Base-by-base conservation (phyloP, 2,329 filamentous ascomycete genomes). In the Rutstroemia sp. region DNA sequence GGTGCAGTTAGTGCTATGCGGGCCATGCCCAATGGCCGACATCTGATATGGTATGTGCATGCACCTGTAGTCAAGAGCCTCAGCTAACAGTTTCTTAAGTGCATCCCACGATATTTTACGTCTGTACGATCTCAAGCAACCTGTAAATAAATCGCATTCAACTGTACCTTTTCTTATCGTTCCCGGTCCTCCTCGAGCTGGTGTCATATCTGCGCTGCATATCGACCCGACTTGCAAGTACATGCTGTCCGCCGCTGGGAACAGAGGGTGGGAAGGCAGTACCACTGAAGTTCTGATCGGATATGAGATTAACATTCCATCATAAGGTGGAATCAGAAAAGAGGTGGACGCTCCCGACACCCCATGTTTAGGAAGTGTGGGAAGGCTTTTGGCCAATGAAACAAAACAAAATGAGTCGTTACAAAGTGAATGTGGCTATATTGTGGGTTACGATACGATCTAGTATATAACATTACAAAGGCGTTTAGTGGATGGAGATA, bases 111-210 rank as follows among this genome's bases (percentile, higher is more conserved):
- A 97, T 67, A 97, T 97, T 63, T 79, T 99, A 14, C 83, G 94
- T 3, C 79, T 99, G 0, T 99, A 97, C 69, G 94, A 99, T 68
- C 76, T 97, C 17, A 83, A 83, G 47, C 82, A 88, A 44, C 58
- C 62, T 51, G 79, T 82, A 34, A 77, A 80, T 23, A 76, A 79
- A 41, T 89, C 86, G 66, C 87, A 90, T 68, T 88, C 89, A 0
- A 85, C 87, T 0, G 90, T 95, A 0, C 94, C 94, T 0, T 99
- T 97, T 71, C 79, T 96, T n/a, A 96, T 99, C 63, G 86, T 99
- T 23, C 94, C 94, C 0, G 94, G 94, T 0, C 94, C 83, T 0
- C 83, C 83, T 0, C 71, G 90, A 16, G 92, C 92, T 0, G 92
- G 92, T 46, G 89, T 95, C 44, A 92, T 96, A 44, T 89, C 87